These are phyloP conservation scores for Colletotrichum cuscutae DNA, from an alignment of 2,329 filamentous ascomycete genomes.

Conservation along the genomic window DNA sequence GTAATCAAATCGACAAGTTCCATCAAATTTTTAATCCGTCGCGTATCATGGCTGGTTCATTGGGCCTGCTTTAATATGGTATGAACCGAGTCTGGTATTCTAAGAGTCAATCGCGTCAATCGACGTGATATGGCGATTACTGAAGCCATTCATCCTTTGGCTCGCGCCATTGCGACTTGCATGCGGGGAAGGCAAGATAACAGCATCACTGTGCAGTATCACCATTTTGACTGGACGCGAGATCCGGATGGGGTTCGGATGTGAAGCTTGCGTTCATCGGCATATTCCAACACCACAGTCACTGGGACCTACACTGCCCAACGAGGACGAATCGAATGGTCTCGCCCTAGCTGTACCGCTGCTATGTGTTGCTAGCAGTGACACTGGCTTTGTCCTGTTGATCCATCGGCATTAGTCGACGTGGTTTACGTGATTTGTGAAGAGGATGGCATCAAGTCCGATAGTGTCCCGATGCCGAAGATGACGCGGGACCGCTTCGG, in stretches of 20 bases:
- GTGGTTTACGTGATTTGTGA: background rate
- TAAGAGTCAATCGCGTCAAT: conserved; percentile 2
- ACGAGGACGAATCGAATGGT: background rate
- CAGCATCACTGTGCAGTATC: background rate
- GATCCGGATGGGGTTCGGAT: background rate
- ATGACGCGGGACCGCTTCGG: conserved; percentile 34
- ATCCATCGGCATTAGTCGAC: too few relatives aligned
- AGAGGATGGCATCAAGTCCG: conserved; percentile 4
- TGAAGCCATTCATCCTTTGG: background rate
- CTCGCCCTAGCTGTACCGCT: too few relatives aligned
- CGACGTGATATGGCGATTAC: background rate
- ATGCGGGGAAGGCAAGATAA: background rate
- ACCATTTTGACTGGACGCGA: background rate
- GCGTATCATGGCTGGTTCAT: background rate
- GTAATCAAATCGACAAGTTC: background rate
- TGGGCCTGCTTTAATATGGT: background rate
- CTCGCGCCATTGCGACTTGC: background rate
- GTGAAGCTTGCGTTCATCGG: background rate
- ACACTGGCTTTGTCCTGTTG: too few relatives aligned
- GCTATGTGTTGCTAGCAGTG: background rate
- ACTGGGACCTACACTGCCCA: background rate
- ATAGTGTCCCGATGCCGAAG: background rate
- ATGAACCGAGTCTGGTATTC: background rate
- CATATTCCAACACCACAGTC: background rate
- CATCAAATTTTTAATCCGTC: background rate